Evolutionary conservation across 208 protist species (phyloP), one percentile per base, ranked within the genome.

Genomic region (Trypanosomatidae sp.): DNA sequence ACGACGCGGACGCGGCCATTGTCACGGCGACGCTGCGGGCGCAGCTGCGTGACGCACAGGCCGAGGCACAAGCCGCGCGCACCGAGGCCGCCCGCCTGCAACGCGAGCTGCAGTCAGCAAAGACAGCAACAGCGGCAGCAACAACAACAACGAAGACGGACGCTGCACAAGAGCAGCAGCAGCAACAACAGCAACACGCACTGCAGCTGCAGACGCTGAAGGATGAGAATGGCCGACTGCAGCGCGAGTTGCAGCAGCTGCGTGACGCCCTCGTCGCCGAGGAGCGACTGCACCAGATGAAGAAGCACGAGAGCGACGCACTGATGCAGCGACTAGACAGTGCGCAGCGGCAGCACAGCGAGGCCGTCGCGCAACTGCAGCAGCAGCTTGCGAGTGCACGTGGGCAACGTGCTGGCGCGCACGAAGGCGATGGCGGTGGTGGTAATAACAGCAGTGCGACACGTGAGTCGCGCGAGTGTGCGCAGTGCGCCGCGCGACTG

Each of bases 271-370:
- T 86, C n/a, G 50, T 47, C 3, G 60, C 67, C 21, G 58, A 76
- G 41, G 53, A 83, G 50, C 56, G 61, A n/a, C 60, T 87, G 38
- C 56, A 65, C 43, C 23, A 25, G 25, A 44, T 81, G 20, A 77
- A 72, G 47, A 57, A 45, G 30, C 16, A 42, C 15, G 68, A 76
- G 40, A 67, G 58, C 33, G 44, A 53, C 4, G 43, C 21, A 0
- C 43, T 69, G 6, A 23, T 15, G 2, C 27, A 45, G 21, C 40
- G 33, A 8, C 6, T 68, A 22, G 10, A 7, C 19, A 7, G 22
- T 8, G 10, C 39, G 20, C 56, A 69, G 10, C 33, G 44, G 8
- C 42, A 43, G 4, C 43, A 65, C 24, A 18, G 16, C 5, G 42
- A 55, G 41, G 52, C 50, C 33, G 28, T 56, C 13, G 47, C 40